These are phyloP conservation scores for Diplotaxis tenuifolia DNA, from an alignment of 345 rosid species.

Conservation along the genomic window DNA sequence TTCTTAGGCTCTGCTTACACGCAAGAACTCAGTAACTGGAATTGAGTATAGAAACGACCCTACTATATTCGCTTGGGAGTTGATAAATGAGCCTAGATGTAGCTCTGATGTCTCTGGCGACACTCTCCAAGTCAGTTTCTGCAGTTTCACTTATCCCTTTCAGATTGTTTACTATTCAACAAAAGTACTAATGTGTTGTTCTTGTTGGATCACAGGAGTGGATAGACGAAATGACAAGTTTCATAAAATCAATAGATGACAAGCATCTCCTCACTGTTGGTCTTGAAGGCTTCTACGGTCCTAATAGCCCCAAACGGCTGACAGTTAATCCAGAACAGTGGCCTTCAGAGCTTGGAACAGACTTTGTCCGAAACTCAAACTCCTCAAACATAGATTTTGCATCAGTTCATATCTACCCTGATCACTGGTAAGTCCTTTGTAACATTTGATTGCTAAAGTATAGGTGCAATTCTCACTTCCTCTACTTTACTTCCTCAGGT, in stretches of 20 bases:
- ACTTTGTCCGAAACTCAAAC: constrained; percentile 63
- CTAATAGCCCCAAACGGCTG: constrained; percentile 56
- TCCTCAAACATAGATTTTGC: constrained; percentile 60
- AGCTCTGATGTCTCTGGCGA: constrained; percentile 74
- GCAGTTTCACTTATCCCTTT: background rate
- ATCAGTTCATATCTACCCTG: constrained; percentile 83
- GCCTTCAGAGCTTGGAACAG: constrained; percentile 72
- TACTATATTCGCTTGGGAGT: constrained; percentile 79
- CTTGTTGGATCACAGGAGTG: constrained; percentile 52
- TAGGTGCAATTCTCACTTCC: no score
- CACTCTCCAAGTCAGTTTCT: constrained; percentile 69
- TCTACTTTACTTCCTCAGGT: constrained; percentile 50
- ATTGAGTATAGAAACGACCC: constrained; percentile 79
- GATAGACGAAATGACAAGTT: constrained; percentile 77
- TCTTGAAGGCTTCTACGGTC: constrained; percentile 87
- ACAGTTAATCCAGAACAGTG: constrained; percentile 71
- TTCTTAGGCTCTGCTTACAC: constrained; percentile 55
- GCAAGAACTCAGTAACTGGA: constrained; percentile 77
- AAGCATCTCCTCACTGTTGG: constrained; percentile 80
- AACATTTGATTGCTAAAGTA: background rate
- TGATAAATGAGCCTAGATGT: constrained; percentile 90
- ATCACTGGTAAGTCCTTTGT: constrained; percentile 57
- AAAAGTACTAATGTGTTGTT: background rate
- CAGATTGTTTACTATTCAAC: constrained; percentile 4
- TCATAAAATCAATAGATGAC: constrained; percentile 69